phyloP scores from a whole-genome alignment of 805 yeast species.

The Candida taoyuanica region DNA sequence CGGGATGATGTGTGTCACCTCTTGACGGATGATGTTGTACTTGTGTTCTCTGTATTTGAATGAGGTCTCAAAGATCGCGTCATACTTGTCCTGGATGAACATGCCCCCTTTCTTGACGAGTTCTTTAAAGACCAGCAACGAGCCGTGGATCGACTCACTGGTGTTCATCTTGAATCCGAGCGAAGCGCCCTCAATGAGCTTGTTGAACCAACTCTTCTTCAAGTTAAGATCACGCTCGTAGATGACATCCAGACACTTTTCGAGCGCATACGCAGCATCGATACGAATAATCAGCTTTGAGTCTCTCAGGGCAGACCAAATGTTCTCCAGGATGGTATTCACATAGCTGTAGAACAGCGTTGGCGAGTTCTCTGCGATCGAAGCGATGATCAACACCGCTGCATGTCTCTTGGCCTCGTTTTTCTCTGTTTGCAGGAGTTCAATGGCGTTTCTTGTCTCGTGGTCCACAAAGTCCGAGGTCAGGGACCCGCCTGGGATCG shows the following conservation, averaged over 20 bases:
- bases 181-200: conserved; percentile 64
- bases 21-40: conserved; percentile 69
- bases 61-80: conserved; percentile 71
- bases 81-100: conserved; percentile 65
- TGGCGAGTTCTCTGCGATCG: conserved; percentile 85
- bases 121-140: conserved; percentile 77
- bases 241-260: conserved; percentile 72
- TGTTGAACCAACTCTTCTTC: conserved; percentile 70
- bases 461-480: conserved; percentile 92
- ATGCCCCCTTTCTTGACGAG: conserved; percentile 67
- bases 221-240: conserved; percentile 70
- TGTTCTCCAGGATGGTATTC: conserved; percentile 69
- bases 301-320: conserved; percentile 88
- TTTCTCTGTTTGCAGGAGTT: conserved; percentile 86
- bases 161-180: conserved; percentile 48
- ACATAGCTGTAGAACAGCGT: conserved; percentile 75
- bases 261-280: conserved; percentile 81
- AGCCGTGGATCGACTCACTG: conserved; percentile 80
- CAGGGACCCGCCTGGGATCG: conserved; percentile 82
- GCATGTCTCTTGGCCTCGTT: conserved; percentile 88
- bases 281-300: conserved; percentile 65
- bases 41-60: conserved; percentile 74
- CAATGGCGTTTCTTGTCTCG: conserved; percentile 84
- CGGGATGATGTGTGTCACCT: conserved; percentile 81
- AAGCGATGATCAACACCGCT: conserved; percentile 74